A percentile compares a stretch with the other conserved stretches of the same genome.
Conservation (phyloP, 352 stramenopile genomes). For the Globisporangium camurandrum region DNA sequence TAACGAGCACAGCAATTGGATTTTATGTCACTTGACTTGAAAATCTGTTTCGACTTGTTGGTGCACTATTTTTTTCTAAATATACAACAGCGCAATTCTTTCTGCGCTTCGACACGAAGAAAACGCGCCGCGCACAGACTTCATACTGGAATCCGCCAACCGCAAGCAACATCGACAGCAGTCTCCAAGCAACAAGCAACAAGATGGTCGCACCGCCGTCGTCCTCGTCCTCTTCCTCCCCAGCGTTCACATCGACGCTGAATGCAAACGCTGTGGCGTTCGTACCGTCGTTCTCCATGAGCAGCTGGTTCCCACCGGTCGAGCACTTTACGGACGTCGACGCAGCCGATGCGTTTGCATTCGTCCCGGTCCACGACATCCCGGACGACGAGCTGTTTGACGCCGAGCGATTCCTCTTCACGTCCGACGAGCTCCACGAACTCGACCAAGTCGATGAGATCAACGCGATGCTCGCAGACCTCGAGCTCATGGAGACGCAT, state of each 20-base stretch:
- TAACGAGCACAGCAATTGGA: no score
- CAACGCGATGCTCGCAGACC: slow-evolving; percentile 68
- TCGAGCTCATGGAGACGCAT: slow-evolving; percentile 74
- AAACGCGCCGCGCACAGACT: no score
- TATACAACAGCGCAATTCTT: no score
- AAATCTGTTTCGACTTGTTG: no score
- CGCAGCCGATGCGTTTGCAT: neutral
- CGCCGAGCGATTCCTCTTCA: slow-evolving; percentile 48
- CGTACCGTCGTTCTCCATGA: no score
- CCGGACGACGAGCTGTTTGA: slow-evolving; percentile 79
- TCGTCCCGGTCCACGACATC: slow-evolving; percentile 35
- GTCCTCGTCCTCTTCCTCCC: neutral
- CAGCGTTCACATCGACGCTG: neutral
- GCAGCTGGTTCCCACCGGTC: neutral
- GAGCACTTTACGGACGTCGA: neutral
- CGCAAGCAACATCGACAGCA: neutral
- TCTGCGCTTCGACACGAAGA: no score
- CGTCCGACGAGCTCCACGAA: slow-evolving; percentile 47
- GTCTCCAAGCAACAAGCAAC: neutral
- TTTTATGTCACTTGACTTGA: no score
- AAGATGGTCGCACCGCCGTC: neutral
- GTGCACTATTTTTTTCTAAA: no score
- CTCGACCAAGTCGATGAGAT: slow-evolving; percentile 76
- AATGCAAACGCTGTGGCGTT: neutral
- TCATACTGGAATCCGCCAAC: neutral